Percentiles rank a stretch among this genome's conserved stretches.
Evolutionary conservation across 495 filamentous ascomycete species (phyloP).

Genomic region (Emericellopsis terricola): DNA sequence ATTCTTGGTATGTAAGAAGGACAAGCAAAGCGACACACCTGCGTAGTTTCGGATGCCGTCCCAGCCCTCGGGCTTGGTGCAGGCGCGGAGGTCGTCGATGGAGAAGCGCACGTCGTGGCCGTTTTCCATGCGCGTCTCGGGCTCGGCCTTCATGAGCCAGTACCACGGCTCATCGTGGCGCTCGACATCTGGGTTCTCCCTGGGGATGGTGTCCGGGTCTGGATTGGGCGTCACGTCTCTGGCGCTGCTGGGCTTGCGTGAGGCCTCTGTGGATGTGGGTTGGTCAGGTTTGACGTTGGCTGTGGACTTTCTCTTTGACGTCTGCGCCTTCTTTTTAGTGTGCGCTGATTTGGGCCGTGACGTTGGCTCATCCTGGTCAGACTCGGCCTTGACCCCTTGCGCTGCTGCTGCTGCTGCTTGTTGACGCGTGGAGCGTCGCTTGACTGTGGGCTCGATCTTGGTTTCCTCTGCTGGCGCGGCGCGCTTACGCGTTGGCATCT

Average conservation of each 20-base stretch:
- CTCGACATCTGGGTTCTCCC: not conserved
- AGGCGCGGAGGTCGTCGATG: slow-evolving; percentile 69
- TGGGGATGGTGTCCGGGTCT: slow-evolving; percentile 3
- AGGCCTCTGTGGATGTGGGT: not conserved
- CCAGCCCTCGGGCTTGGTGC: slow-evolving; percentile 67
- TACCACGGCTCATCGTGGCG: slow-evolving; percentile 25
- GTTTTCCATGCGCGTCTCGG: slow-evolving; percentile 69
- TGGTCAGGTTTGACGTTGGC: not conserved
- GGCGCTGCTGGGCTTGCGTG: not conserved
- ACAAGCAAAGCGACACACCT: no score
- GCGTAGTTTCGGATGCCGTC: slow-evolving; percentile 41
- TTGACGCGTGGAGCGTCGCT: slow-evolving; percentile 1
- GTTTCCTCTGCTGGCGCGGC: not conserved
- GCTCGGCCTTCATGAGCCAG: slow-evolving; percentile 95
- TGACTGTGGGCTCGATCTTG: not conserved
- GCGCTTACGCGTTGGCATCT: slow-evolving; percentile 1
- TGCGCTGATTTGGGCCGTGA: not conserved
- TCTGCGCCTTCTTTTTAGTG: not conserved
- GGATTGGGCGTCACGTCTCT: not conserved
- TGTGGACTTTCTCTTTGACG: not conserved
- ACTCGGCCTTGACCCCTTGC: not conserved
- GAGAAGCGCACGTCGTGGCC: slow-evolving; percentile 81
- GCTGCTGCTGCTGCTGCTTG: not conserved
- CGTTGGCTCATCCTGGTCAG: not conserved
- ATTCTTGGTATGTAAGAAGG: no score